Base-by-base conservation (phyloP, 352 stramenopile genomes). In the Aphanomyces euteiches region DNA sequence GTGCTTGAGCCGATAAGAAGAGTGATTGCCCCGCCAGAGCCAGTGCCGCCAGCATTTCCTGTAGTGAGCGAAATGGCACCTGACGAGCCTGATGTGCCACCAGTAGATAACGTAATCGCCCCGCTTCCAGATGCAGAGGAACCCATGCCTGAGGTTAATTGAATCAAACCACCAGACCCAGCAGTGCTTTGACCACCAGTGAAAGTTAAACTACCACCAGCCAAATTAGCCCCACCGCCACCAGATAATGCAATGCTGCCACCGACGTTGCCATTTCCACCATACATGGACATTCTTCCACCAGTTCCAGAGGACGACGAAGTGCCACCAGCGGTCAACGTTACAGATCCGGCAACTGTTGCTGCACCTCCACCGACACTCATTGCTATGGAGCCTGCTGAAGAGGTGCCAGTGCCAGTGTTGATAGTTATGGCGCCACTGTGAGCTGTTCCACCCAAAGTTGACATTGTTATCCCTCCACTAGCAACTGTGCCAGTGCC, bases 351-450 rank as follows among this genome's bases (percentile, higher is more conserved):
- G 54, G 84, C 88, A 58, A 76, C 69, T 10, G 72, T 74, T 64
- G 70, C 67, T 48, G 77, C 73, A 4, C 82, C 83, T 7, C 66
- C 65, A 3, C 87, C 87, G 38, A 92, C 83, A 39, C 56, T 56
- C 61, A 92, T 21, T 19, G 66, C 65, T 39, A 95, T 71, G 69
- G 86, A 72, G 38, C 87, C 87, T 40, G 82, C 79, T 56, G 76
- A 77, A 40, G 87, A 87, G 36, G 77, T 74, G 7, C 87, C 82
- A 15, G 60, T 39, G 13, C 88, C 90, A n/a, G 88, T 92, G 21
- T 74, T 88, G 7, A 97, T 61, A 41, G 78, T 82, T 39, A 97
- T 76, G 4, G 72, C 66, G 45, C 90, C 90, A 66, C 87, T 93
- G 8, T 82, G 76, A 0, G 77, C 82, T 21, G 69, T 67, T 39